Percentiles rank a stretch among this genome's conserved stretches.
Evolutionary conservation across 2,329 filamentous ascomycete species (phyloP).

Genomic region (Apiospora koreana): DNA sequence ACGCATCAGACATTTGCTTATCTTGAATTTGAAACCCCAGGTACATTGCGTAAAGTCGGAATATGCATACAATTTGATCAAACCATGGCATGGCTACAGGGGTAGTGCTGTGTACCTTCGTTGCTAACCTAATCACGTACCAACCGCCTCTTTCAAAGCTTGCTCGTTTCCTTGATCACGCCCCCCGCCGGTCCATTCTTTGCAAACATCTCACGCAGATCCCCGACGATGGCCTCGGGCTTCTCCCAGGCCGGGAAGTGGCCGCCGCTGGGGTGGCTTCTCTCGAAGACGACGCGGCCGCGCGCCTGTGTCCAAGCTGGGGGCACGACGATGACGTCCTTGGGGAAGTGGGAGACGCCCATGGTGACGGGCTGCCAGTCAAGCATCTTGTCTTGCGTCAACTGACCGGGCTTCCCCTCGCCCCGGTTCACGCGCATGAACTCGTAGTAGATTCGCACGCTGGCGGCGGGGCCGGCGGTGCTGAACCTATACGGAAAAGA

Average conservation of each 20-base stretch:
- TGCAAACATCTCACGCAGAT: conserved; percentile 51
- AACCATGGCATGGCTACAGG: neutral
- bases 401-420: conserved; percentile 44
- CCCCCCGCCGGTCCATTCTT: conserved; percentile 34
- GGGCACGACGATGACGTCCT: conserved; percentile 49
- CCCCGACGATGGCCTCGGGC: conserved; percentile 44
- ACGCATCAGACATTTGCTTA: no score
- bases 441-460: conserved; percentile 72
- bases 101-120: no score
- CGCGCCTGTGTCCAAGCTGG: conserved; percentile 50
- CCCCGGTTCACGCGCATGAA: conserved; percentile 42
- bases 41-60: neutral
- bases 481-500: conserved; percentile 53
- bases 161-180: conserved; percentile 7
- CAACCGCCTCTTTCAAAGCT: neutral
- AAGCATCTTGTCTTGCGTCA: conserved; percentile 45
- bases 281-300: conserved; percentile 52
- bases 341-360: conserved; percentile 50
- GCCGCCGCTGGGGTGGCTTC: conserved; percentile 40
- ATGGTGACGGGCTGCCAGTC: conserved; percentile 42
- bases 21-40: no score
- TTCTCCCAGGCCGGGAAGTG: conserved; percentile 54
- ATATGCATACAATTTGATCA: no score
- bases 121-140: neutral
- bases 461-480: conserved; percentile 64